phyloP scores from a whole-genome alignment of 2,329 filamentous ascomycete species.

The Cladosporium sp. region DNA sequence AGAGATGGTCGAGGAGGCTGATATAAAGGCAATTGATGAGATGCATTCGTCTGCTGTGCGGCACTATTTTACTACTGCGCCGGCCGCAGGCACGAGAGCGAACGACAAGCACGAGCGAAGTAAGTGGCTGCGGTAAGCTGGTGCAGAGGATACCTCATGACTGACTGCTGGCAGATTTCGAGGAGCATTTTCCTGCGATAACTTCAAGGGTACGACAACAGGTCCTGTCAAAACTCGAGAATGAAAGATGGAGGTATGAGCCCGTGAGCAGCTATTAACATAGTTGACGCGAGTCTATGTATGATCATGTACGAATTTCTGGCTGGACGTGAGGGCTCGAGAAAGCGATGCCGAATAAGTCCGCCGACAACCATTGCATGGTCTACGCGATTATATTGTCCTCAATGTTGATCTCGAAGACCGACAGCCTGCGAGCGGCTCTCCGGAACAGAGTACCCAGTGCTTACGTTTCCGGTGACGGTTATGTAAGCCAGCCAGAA shows the following conservation, averaged over 20 bases:
- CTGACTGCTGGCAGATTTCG: slow-evolving; percentile 1
- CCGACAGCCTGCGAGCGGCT: background rate
- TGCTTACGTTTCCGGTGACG: background rate
- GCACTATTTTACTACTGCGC: slow-evolving; percentile 7
- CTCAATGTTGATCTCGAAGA: background rate
- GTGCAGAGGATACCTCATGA: background rate
- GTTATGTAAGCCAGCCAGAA: background rate
- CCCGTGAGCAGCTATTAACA: slow-evolving; percentile 8
- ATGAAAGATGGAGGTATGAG: slow-evolving; percentile 16
- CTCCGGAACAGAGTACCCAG: background rate
- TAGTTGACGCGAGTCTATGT: background rate
- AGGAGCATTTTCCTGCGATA: slow-evolving; percentile 9
- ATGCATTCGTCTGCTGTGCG: slow-evolving; percentile 3
- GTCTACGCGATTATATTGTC: background rate
- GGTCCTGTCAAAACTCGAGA: slow-evolving; percentile 13
- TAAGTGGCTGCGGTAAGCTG: background rate
- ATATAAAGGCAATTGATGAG: slow-evolving; percentile 8
- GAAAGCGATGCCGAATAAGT: background rate
- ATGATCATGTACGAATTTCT: background rate
- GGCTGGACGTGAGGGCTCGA: background rate
- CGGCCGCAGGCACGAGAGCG: slow-evolving; percentile 4
- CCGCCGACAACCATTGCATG: background rate
- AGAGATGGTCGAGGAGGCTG: slow-evolving; percentile 14
- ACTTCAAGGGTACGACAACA: background rate
- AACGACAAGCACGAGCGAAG: slow-evolving; percentile 13